phyloP scores from a whole-genome alignment of 495 filamentous ascomycete species.

The Penicillium goetzii region DNA sequence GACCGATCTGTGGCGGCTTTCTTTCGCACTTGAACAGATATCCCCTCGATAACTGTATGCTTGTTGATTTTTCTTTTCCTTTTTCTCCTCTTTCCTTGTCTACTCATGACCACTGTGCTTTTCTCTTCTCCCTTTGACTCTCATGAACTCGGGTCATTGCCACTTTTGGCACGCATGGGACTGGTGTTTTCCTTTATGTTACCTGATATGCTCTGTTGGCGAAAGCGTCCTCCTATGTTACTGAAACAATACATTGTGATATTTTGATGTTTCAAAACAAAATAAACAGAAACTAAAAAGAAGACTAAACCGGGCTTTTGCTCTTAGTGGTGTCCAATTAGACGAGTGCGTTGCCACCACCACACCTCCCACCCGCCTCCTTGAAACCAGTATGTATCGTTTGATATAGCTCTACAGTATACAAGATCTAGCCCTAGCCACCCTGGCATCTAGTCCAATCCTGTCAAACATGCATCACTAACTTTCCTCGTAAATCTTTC shows the following conservation, averaged over 20 bases:
- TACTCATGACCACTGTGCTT: slow-evolving; percentile 27
- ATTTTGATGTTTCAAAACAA: slow-evolving; percentile 16
- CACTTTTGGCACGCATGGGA: slow-evolving; percentile 50
- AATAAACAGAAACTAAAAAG: no score
- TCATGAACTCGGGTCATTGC: slow-evolving; percentile 44
- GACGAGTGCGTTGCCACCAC: no score
- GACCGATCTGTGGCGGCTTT: slow-evolving; percentile 17
- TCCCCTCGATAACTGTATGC: slow-evolving; percentile 9
- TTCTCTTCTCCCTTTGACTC: slow-evolving; percentile 33
- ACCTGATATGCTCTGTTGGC: slow-evolving; percentile 39
- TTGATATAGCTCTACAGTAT: no score
- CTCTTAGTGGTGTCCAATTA: no score
- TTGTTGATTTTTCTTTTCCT: slow-evolving; percentile 21
- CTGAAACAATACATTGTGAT: slow-evolving; percentile 32
- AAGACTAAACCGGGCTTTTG: no score
- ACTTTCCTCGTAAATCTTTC: neutral
- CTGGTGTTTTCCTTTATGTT: slow-evolving; percentile 47
- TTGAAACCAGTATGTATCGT: no score
- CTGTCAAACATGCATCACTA: no score
- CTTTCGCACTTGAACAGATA: slow-evolving; percentile 20
- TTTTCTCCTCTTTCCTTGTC: slow-evolving; percentile 27
- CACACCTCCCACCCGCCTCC: no score
- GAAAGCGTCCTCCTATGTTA: slow-evolving; percentile 41
- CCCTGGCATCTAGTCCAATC: no score
- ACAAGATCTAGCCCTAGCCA: no score